A percentile compares a stretch with the other conserved stretches of the same genome.
Evolutionary conservation across 805 yeast genomes (phyloP).

Genomic region (Pichia paraexigua): DNA sequence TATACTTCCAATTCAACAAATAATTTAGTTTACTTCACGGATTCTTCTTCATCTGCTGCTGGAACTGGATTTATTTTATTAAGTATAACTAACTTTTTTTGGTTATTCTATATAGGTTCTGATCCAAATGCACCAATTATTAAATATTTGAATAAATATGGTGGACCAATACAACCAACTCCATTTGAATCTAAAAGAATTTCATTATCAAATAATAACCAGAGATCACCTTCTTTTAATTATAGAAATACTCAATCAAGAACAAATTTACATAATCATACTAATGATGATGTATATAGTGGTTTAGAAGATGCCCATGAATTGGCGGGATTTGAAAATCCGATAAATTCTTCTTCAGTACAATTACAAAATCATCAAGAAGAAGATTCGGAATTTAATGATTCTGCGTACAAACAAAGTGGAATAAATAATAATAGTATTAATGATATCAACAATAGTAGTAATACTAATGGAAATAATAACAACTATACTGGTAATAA

Average conservation of each 20-base stretch:
- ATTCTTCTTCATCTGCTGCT: slow-evolving; percentile 69
- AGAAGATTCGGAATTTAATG: slow-evolving; percentile 4
- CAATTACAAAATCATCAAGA: not conserved
- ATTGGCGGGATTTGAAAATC: slow-evolving; percentile 12
- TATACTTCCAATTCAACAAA: slow-evolving; percentile 83
- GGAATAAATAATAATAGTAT: not conserved
- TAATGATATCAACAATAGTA: not conserved
- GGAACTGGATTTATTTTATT: slow-evolving; percentile 87
- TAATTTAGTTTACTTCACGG: slow-evolving; percentile 60
- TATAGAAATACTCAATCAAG: slow-evolving; percentile 6
- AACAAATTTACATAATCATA: not conserved
- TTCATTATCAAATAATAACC: slow-evolving; percentile 11
- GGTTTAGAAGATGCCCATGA: slow-evolving; percentile 7
- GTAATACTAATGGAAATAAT: not conserved
- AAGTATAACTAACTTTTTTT: slow-evolving; percentile 72
- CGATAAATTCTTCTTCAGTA: not conserved
- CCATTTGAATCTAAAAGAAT: slow-evolving; percentile 3
- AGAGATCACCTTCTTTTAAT: not conserved
- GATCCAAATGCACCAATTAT: slow-evolving; percentile 84
- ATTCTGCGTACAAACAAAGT: slow-evolving; percentile 13
- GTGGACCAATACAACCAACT: slow-evolving; percentile 30
- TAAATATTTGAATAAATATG: slow-evolving; percentile 76
- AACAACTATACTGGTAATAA: not conserved
- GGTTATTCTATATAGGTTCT: slow-evolving; percentile 87
- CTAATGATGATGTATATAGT: slow-evolving; percentile 2